These are phyloP conservation scores for Cystoderma amianthinum DNA, from an alignment of 768 basidiomycete species.

Conservation along the genomic window DNA sequence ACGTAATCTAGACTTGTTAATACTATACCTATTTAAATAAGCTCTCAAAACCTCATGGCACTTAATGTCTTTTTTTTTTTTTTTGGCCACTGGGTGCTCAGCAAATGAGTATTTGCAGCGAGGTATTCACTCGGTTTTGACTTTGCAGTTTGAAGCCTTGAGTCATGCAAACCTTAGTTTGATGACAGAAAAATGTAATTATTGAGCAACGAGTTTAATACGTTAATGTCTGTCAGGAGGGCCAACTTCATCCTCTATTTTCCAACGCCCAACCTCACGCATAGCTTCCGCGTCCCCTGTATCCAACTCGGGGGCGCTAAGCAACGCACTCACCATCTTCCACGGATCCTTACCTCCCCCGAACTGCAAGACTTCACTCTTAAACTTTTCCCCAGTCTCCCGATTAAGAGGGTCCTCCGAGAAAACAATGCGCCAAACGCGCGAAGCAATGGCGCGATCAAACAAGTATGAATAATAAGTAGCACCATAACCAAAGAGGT, in stretches of 20 bases:
- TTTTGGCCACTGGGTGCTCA: too few relatives aligned
- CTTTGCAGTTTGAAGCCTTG: too few relatives aligned
- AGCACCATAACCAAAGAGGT: constrained; percentile 93
- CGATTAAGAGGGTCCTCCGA: constrained; percentile 58
- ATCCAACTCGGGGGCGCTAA: constrained; percentile 58
- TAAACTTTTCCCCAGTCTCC: constrained; percentile 76
- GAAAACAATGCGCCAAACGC: constrained; percentile 83
- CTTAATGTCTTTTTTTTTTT: too few relatives aligned
- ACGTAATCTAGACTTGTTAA: too few relatives aligned
- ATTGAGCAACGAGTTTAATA: too few relatives aligned
- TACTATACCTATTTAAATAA: too few relatives aligned
- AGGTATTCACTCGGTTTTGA: too few relatives aligned
- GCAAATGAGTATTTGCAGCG: too few relatives aligned
- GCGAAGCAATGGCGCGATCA: constrained; percentile 90
- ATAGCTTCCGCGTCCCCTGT: constrained; percentile 78
- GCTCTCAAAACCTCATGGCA: too few relatives aligned
- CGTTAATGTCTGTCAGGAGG: constrained; percentile 45
- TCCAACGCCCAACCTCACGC: constrained; percentile 87
- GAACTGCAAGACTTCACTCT: constrained; percentile 62
- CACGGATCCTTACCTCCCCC: constrained; percentile 94
- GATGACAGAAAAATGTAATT: too few relatives aligned
- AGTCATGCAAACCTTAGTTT: too few relatives aligned
- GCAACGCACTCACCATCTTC: constrained; percentile 76
- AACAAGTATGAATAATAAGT: constrained; percentile 98
- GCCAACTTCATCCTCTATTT: constrained; percentile 67